A percentile compares a stretch with the other conserved stretches of the same genome.
Conservation (phyloP, 768 basidiomycete species). For the Strobilomyces echinocephalus region DNA sequence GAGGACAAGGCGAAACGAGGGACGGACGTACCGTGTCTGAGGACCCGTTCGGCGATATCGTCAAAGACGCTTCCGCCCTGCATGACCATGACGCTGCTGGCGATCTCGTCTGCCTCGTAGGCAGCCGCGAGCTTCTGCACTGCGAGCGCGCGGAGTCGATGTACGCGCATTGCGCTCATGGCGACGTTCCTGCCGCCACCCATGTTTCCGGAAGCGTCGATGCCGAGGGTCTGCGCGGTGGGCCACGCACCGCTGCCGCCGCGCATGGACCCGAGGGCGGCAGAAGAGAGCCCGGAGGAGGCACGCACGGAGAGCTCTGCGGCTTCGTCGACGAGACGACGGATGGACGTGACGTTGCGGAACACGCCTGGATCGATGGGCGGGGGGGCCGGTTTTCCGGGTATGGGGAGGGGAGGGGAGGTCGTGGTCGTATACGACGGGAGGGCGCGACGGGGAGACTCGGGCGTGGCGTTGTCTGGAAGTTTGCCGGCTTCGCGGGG, state of each 20-base stretch:
- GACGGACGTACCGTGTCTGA: constrained; percentile 52
- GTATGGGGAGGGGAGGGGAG: constrained; percentile 48
- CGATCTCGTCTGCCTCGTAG: constrained; percentile 85
- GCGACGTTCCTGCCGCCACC: constrained; percentile 66
- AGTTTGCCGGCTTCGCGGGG: constrained; percentile 36
- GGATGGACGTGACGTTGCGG: constrained; percentile 66
- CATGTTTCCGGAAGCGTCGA: constrained; percentile 52
- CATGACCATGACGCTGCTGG: constrained; percentile 93
- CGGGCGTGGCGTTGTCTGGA: constrained; percentile 39
- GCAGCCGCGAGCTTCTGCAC: constrained; percentile 85
- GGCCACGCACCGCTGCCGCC: constrained; percentile 51
- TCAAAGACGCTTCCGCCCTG: constrained; percentile 91
- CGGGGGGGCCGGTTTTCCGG: constrained; percentile 71
- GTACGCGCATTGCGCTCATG: constrained; percentile 83
- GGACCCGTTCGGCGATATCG: constrained; percentile 84
- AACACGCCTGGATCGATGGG: constrained; percentile 90
- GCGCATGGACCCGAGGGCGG: constrained; percentile 66
- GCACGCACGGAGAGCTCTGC: constrained; percentile 85
- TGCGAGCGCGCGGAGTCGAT: constrained; percentile 73
- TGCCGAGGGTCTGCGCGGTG: constrained; percentile 56
- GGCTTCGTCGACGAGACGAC: constrained; percentile 83
- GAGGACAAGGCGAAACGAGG: background rate
- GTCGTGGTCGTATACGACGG: constrained; percentile 26
- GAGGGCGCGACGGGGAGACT: constrained; percentile 37
- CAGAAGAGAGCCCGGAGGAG: constrained; percentile 74